Evolutionary conservation across 331 rosid species (phyloP), one percentile per base, ranked within the genome.

Genomic region (Prunus yedoensis): DNA sequence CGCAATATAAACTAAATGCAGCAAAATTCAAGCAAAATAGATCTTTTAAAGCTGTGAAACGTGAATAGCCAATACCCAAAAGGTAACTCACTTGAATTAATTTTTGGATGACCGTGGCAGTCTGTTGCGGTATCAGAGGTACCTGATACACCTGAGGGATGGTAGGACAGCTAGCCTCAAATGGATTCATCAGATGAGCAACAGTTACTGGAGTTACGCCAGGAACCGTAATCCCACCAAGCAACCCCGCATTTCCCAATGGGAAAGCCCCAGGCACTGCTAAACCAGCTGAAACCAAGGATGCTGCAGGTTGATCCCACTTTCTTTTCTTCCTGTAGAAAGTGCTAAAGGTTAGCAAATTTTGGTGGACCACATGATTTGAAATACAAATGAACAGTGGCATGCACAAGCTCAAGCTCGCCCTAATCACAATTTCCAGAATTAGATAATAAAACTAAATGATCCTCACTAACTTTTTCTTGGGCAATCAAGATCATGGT

Each of bases 241-340:
- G 79, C 45, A 85, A 30, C 25, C 77, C 75, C 43, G 70, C 74
- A 77, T 75, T 90, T 71, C 80, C 78, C 73, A 87, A 65, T 16
- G 91, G 88, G 15, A 87, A 82, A 27, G 80, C 79, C 77, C 89
- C 93, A 11, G 87, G 90, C 53, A 82, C 82, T 8, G 88, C 81
- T 45, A 79, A 59, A 71, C 87, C 88, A 30, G 85, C 82, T 14
- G 91, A 77, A 66, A 86, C 79, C 83, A 89, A 74, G 8, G 90
- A 83, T 79, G 89, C 96, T 3, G 97, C 99, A 12, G 97, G 99
- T 75, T 90, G 96, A 87, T 94, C 99, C 99, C 99, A 94, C 86
- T 88, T 94, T 76, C 99, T 89, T 84, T 89, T 94, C 89, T 83
- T 94, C 76, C 99, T 94, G 86, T 72, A 76, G 25, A 57, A 58